phyloP scores from a whole-genome alignment of 495 filamentous ascomycete species.

The Aspergillus sparsus region DNA sequence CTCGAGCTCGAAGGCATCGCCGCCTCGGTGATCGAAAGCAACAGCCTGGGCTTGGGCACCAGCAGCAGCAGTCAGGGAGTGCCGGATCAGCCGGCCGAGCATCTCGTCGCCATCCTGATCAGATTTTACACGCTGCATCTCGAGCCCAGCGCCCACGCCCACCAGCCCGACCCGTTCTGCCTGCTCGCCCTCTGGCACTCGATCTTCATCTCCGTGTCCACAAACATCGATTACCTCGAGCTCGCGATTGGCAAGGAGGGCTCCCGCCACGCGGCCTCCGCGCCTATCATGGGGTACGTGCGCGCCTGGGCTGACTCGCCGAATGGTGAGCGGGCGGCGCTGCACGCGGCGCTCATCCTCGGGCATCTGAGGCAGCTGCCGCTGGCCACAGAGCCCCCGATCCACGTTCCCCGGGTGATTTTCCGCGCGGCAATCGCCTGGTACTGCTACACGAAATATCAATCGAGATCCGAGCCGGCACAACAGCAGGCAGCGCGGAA shows the following conservation, averaged over 20 bases:
- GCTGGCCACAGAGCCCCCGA: neutral
- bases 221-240: constrained; percentile 33
- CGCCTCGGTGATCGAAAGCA: neutral
- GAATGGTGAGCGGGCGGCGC: neutral
- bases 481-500: neutral
- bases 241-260: constrained; percentile 29
- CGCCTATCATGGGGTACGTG: constrained; percentile 7
- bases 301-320: neutral
- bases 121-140: too few relatives aligned
- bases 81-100: too few relatives aligned
- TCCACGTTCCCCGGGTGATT: neutral
- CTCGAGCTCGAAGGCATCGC: constrained; percentile 1
- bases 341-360: neutral
- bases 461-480: neutral
- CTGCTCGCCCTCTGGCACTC: constrained; percentile 37
- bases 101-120: too few relatives aligned
- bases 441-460: neutral
- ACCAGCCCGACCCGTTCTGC: constrained; percentile 20
- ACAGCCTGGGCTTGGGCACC: neutral
- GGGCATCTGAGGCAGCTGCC: neutral
- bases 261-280: constrained; percentile 3
- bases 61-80: too few relatives aligned
- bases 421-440: neutral
- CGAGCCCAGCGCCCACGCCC: too few relatives aligned
- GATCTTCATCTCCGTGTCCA: constrained; percentile 30